Evolutionary conservation across 2,329 filamentous ascomycete genomes (phyloP).

Genomic region (Sporothrix humicola): DNA sequence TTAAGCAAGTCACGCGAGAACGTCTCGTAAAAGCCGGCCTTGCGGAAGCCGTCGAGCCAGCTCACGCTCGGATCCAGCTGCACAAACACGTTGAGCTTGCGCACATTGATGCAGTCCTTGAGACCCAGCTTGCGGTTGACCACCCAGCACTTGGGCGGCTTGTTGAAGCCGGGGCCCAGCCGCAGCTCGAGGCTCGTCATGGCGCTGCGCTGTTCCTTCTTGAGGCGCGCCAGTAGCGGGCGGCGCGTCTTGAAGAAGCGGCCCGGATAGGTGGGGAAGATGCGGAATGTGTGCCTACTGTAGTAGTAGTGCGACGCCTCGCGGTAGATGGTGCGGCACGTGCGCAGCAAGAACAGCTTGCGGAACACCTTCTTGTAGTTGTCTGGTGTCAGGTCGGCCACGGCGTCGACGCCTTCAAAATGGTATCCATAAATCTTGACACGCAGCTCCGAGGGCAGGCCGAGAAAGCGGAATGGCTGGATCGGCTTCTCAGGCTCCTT

Average conservation of each 20-base stretch:
- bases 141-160: slow-evolving; percentile 72
- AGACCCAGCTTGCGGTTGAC: slow-evolving; percentile 70
- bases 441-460: slow-evolving; percentile 72
- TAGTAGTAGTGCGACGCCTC: slow-evolving; percentile 73
- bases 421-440: slow-evolving; percentile 70
- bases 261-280: slow-evolving; percentile 70
- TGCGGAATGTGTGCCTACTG: slow-evolving; percentile 63
- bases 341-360: slow-evolving; percentile 65
- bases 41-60: slow-evolving; percentile 70
- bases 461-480: slow-evolving; percentile 67
- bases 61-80: slow-evolving; percentile 73
- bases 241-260: slow-evolving; percentile 75
- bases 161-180: slow-evolving; percentile 74
- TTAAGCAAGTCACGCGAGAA: slow-evolving; percentile 66
- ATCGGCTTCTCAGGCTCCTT: slow-evolving; percentile 35
- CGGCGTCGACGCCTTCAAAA: slow-evolving; percentile 59
- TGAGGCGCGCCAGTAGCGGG: slow-evolving; percentile 71
- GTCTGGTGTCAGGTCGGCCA: slow-evolving; percentile 69
- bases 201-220: slow-evolving; percentile 61
- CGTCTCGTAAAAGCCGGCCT: slow-evolving; percentile 71
- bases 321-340: slow-evolving; percentile 63
- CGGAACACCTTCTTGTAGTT: slow-evolving; percentile 68
- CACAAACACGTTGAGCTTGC: slow-evolving; percentile 69
- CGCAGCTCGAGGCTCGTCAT: slow-evolving; percentile 72
- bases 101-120: slow-evolving; percentile 63